Percentiles rank a stretch among this genome's conserved stretches.
Conservation (phyloP, 129 eudicot genomes). For the Helianthus annuus region DNA sequence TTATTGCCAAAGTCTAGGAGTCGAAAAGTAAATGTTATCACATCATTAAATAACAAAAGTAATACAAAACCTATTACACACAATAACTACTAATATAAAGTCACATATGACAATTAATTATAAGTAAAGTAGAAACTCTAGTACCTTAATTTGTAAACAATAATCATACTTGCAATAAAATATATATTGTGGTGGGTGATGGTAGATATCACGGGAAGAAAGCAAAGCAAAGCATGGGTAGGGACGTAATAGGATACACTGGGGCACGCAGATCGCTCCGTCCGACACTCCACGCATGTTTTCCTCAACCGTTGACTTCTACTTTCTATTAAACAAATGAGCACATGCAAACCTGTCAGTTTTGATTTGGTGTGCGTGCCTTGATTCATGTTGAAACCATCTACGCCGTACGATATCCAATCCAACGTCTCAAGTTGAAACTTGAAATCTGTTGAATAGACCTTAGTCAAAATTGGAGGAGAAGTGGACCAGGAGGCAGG, state of each 20-base stretch:
- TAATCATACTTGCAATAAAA: neutral
- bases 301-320: constrained; percentile 27
- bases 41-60: neutral
- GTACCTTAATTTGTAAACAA: neutral
- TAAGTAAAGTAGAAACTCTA: neutral
- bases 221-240: neutral
- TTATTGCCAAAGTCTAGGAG: too few species aligned
- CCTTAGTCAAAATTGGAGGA: neutral
- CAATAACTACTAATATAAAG: neutral
- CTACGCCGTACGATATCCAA: neutral
- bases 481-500: too few species aligned
- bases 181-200: neutral
- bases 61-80: neutral
- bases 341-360: neutral
- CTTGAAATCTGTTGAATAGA: neutral
- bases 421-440: neutral
- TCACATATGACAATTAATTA: neutral
- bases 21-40: neutral
- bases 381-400: neutral
- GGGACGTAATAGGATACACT: constrained; percentile 1
- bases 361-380: neutral
- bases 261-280: constrained; percentile 32
- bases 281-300: constrained; percentile 26
- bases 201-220: neutral
- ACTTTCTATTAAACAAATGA: neutral